phyloP scores from a whole-genome alignment of 2,329 filamentous ascomycete genomes.

The Clarireedia sp. region DNA sequence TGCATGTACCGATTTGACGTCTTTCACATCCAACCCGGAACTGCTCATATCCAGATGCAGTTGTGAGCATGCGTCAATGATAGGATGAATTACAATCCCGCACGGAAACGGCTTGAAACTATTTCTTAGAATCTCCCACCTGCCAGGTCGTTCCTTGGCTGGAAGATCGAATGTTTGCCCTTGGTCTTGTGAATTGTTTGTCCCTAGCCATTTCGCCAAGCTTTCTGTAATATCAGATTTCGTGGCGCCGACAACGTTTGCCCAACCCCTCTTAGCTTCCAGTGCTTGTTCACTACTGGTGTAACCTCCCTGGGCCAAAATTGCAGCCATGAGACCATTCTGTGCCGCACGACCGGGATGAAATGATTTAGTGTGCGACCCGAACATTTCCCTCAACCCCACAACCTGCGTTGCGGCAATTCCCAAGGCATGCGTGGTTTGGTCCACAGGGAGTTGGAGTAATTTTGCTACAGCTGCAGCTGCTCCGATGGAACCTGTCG shows the following conservation, averaged over 20 bases:
- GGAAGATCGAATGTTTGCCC: constrained; percentile 9
- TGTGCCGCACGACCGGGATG: constrained; percentile 46
- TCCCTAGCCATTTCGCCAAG: constrained; percentile 26
- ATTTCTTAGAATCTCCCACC: constrained; percentile 47
- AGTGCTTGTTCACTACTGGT: constrained; percentile 39
- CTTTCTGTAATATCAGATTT: constrained; percentile 34
- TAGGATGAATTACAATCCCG: constrained; percentile 48
- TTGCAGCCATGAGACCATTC: constrained; percentile 39
- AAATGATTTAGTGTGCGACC: constrained; percentile 47
- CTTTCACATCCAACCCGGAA: constrained; percentile 25
- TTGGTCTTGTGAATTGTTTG: constrained; percentile 15
- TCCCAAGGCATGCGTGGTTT: constrained; percentile 43
- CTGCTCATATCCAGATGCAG: constrained; percentile 33
- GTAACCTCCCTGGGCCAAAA: constrained; percentile 41
- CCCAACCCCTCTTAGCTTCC: constrained; percentile 47
- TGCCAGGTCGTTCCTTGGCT: constrained; percentile 1
- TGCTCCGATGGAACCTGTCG: constrained; percentile 44
- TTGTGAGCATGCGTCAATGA: constrained; percentile 44
- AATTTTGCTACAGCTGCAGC: constrained; percentile 44
- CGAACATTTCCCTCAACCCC: constrained; percentile 47
- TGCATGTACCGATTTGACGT: constrained; percentile 35
- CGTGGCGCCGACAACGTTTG: constrained; percentile 40
- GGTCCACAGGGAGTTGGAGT: constrained; percentile 32
- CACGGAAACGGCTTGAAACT: constrained; percentile 51
- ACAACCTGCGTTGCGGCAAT: constrained; percentile 45